phyloP scores from a whole-genome alignment of 768 basidiomycete species.

The Trametes punicea region DNA sequence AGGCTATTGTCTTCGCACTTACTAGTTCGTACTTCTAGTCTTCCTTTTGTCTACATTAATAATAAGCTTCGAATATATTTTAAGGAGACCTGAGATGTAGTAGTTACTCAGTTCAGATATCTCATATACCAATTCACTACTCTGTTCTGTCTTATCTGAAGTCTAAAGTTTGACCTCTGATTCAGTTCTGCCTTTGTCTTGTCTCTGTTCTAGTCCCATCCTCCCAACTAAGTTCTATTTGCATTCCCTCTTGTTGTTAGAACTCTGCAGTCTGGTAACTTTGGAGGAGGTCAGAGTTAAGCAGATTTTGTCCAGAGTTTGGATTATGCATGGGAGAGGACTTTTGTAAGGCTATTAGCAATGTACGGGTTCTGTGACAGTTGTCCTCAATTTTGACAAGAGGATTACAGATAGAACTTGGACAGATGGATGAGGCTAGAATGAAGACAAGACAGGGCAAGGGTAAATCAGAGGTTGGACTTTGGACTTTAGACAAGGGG shows the following conservation, averaged over 20 bases:
- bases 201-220: not conserved
- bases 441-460: not conserved
- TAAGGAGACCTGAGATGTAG: not conserved
- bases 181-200: not conserved
- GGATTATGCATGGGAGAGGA: not conserved
- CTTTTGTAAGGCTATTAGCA: not conserved
- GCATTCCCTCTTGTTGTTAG: not conserved
- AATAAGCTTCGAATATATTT: not conserved
- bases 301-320: not conserved
- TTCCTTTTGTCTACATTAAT: not conserved
- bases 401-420: not conserved
- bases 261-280: not conserved
- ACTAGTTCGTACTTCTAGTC: not conserved
- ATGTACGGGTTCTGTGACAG: not conserved
- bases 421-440: not conserved
- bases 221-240: not conserved
- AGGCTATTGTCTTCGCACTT: too few relatives aligned
- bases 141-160: not conserved
- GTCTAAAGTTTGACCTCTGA: not conserved
- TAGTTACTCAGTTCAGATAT: not conserved
- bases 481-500: not conserved
- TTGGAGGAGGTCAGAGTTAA: not conserved
- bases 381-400: not conserved
- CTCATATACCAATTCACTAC: too few relatives aligned
- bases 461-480: not conserved